These are phyloP conservation scores for Cryptococcus sp. DNA, from an alignment of 1,284 basidiomycete species.

Conservation along the genomic window DNA sequence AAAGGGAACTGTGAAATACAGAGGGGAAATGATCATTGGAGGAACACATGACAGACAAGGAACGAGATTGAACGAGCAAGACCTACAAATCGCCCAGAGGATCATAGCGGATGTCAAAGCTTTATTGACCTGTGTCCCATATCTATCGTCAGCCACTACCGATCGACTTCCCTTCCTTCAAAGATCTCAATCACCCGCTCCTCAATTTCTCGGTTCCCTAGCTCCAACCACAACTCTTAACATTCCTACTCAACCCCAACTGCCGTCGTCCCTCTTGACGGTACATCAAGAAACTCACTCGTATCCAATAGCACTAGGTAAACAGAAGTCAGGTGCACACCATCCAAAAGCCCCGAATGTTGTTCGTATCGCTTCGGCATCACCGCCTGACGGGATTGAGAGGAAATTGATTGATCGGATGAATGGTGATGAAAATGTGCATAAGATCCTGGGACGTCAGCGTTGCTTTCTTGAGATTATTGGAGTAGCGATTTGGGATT, in stretches of 20 bases:
- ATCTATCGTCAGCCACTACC: conserved; percentile 15
- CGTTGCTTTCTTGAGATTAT: neutral
- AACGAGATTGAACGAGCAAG: neutral
- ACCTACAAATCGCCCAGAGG: conserved; percentile 42
- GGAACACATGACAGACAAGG: no score
- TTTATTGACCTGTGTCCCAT: conserved; percentile 33
- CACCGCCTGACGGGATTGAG: conserved; percentile 11
- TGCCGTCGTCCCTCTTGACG: neutral
- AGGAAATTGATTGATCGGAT: conserved; percentile 40
- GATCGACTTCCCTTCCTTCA: neutral
- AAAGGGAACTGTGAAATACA: no score
- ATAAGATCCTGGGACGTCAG: conserved; percentile 31
- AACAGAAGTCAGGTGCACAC: conserved; percentile 31
- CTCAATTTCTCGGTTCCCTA: no score
- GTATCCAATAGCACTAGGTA: conserved; percentile 25
- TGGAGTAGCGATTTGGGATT: neutral
- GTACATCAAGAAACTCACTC: conserved; percentile 29
- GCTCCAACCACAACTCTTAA: no score
- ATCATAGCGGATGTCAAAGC: conserved; percentile 42
- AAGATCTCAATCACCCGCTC: no score
- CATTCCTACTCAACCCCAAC: no score
- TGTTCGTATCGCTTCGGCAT: conserved; percentile 5
- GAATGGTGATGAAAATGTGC: conserved; percentile 45
- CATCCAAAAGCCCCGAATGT: conserved; percentile 44
- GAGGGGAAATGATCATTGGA: no score